Percentiles rank a stretch among this genome's conserved stretches.
Evolutionary conservation across 2,329 filamentous ascomycete genomes (phyloP).

Genomic region (Diaporthe sp.): DNA sequence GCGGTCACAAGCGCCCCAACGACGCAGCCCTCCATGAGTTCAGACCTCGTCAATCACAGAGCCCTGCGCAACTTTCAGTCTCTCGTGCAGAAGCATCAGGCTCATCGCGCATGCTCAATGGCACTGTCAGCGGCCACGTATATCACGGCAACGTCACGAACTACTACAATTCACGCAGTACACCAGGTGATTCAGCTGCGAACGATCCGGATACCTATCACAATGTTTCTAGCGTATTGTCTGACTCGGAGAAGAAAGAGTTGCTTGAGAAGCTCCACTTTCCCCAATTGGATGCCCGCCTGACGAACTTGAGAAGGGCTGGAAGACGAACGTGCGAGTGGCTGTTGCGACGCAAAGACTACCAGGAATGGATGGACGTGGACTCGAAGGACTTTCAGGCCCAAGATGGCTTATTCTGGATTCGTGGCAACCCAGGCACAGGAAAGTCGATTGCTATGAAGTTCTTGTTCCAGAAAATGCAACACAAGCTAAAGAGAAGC

Average conservation of each 20-base stretch:
- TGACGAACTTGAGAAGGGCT: slow-evolving; percentile 53
- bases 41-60: neutral
- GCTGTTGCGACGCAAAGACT: slow-evolving; percentile 53
- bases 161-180: neutral
- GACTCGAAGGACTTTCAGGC: neutral
- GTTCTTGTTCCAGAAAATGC: slow-evolving; percentile 46
- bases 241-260: neutral
- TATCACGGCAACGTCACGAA: neutral
- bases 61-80: neutral
- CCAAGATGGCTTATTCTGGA: slow-evolving; percentile 52
- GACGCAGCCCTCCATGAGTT: neutral
- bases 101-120: neutral
- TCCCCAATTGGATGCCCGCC: slow-evolving; percentile 54
- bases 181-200: no score
- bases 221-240: neutral
- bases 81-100: slow-evolving; percentile 1
- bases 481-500: slow-evolving; percentile 43
- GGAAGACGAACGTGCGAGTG: slow-evolving; percentile 57
- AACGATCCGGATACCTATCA: neutral
- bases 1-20: neutral
- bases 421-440: slow-evolving; percentile 60
- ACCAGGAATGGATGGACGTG: slow-evolving; percentile 43
- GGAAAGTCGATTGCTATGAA: slow-evolving; percentile 65
- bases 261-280: slow-evolving; percentile 54
- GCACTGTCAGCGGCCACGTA: neutral